Evolutionary conservation across 2,329 filamentous ascomycete species (phyloP).

Genomic region (Passalora sequoiae): DNA sequence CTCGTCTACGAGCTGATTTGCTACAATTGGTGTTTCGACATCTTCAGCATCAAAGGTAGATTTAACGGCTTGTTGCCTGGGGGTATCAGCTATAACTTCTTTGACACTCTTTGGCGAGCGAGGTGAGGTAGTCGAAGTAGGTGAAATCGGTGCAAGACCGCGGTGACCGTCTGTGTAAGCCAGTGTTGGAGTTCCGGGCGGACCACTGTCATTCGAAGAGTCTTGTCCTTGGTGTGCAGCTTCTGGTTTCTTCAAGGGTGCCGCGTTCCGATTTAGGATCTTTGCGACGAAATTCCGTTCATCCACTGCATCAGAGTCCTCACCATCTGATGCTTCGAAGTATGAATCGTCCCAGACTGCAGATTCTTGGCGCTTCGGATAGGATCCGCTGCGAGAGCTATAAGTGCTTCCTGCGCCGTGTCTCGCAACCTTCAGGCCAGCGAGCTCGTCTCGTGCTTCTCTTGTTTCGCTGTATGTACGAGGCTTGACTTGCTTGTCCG

Average conservation of each 20-base stretch:
- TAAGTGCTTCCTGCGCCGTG: constrained; percentile 23
- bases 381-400: constrained; percentile 14
- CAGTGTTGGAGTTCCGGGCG: constrained; percentile 2
- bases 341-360: constrained; percentile 46
- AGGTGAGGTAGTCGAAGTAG: constrained; percentile 19
- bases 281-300: constrained; percentile 29
- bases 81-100: constrained; percentile 9
- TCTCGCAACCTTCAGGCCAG: constrained; percentile 36
- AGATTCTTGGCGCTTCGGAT: constrained; percentile 36
- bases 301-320: constrained; percentile 41
- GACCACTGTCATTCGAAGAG: constrained; percentile 1
- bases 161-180: constrained; percentile 34
- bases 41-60: constrained; percentile 17
- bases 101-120: constrained; percentile 9
- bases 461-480: constrained; percentile 46
- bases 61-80: constrained; percentile 13
- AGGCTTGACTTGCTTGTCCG: constrained; percentile 34
- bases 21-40: constrained; percentile 18
- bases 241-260: constrained; percentile 22
- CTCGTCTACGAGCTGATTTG: constrained; percentile 24
- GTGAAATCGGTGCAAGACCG: constrained; percentile 36
- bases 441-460: constrained; percentile 41
- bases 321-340: constrained; percentile 44
- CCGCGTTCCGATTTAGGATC: constrained; percentile 27
- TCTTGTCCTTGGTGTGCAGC: constrained; percentile 16